Evolutionary conservation across 2,329 filamentous ascomycete species (phyloP).

Genomic region (Colletotrichum neosansevieriae): DNA sequence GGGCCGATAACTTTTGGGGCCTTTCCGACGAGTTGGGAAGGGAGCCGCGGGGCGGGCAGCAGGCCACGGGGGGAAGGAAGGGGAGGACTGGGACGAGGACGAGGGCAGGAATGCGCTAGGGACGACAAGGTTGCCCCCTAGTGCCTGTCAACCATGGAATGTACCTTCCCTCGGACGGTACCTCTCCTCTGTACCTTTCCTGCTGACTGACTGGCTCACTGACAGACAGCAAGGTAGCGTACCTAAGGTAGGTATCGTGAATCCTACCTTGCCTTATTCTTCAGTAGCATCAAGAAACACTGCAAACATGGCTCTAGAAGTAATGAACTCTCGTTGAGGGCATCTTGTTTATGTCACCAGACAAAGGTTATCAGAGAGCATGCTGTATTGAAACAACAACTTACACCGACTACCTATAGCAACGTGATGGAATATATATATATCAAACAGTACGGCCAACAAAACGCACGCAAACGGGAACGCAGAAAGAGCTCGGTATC

Average conservation of each 20-base stretch:
- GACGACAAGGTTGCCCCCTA: no score
- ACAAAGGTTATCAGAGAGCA: no score
- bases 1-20: slow-evolving; percentile 37
- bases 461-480: no score
- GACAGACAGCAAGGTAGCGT: no score
- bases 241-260: neutral
- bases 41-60: slow-evolving; percentile 33
- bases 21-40: slow-evolving; percentile 39
- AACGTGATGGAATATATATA: no score
- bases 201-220: neutral
- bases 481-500: no score
- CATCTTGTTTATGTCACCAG: no score
- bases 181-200: neutral
- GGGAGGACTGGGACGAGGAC: neutral
- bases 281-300: neutral
- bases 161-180: neutral
- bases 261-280: neutral
- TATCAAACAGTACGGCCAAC: no score
- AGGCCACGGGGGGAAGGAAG: slow-evolving; percentile 29
- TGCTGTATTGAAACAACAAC: no score
- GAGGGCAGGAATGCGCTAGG: neutral
- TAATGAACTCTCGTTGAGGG: no score
- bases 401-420: no score
- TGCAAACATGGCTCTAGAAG: neutral
- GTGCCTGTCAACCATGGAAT: neutral